A percentile compares a stretch with the other conserved stretches of the same genome.
phyloP scores from a whole-genome alignment of 139 green algal genomes.

The Marvania coccoides region DNA sequence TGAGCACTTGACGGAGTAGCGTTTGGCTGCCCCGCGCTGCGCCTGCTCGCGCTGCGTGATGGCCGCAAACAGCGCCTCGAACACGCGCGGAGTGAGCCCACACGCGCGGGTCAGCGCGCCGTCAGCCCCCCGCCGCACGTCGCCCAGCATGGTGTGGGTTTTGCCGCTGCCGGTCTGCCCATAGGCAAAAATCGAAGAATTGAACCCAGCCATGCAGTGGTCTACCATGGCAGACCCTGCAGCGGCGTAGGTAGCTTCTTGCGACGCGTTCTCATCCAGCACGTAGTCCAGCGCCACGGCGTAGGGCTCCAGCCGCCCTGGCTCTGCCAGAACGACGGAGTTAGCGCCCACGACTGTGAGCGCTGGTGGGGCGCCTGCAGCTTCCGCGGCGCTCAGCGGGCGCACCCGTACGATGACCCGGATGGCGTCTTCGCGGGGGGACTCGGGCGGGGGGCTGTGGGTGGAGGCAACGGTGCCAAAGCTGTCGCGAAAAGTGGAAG shows the following conservation, averaged over 20 bases:
- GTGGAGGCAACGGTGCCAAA: neutral
- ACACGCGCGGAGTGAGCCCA: conserved; percentile 72
- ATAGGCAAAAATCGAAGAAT: conserved; percentile 70
- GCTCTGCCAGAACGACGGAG: conserved; percentile 24
- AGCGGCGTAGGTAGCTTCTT: conserved; percentile 56
- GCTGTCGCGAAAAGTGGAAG: too few relatives aligned
- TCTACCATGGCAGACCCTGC: conserved; percentile 54
- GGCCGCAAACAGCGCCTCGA: conserved; percentile 68
- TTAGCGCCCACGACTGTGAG: neutral
- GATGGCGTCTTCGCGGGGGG: conserved; percentile 5
- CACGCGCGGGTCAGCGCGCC: conserved; percentile 7
- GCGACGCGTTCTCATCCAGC: conserved; percentile 26
- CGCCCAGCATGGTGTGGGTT: conserved; percentile 67
- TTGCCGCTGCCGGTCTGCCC: conserved; percentile 68
- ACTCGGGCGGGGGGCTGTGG: too few relatives aligned
- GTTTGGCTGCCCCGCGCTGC: neutral
- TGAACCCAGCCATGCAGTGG: conserved; percentile 65
- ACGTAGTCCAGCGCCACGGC: conserved; percentile 52
- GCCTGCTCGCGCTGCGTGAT: conserved; percentile 50
- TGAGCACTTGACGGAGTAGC: conserved; percentile 34
- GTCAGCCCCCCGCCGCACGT: conserved; percentile 6
- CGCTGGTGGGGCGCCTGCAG: neutral
- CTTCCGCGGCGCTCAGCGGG: conserved; percentile 20
- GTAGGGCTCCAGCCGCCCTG: conserved; percentile 21
- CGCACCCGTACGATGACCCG: conserved; percentile 34